These are phyloP conservation scores for Amanita muscaria DNA, from an alignment of 768 basidiomycete species.

Conservation along the genomic window DNA sequence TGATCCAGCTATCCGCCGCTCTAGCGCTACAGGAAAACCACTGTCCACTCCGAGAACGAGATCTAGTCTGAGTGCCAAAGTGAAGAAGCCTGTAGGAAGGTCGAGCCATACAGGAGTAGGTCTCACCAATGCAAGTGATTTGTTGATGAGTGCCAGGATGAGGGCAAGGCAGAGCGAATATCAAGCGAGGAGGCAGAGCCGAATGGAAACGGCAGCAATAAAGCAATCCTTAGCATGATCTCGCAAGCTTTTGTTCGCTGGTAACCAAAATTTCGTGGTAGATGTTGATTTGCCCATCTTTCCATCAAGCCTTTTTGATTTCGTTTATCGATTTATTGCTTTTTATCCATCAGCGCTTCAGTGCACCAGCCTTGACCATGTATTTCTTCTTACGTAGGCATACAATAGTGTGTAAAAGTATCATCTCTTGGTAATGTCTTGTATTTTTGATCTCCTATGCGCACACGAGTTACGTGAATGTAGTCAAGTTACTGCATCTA, in stretches of 20 bases:
- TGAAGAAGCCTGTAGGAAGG: slow-evolving; percentile 24
- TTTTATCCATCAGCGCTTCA: neutral
- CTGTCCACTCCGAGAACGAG: slow-evolving; percentile 21
- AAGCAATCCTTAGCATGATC: too few species aligned
- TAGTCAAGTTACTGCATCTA: slow-evolving; percentile 43
- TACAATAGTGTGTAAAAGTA: slow-evolving; percentile 4
- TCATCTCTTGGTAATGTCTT: slow-evolving; percentile 3
- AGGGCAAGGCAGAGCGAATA: slow-evolving; percentile 69
- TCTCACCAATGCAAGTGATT: slow-evolving; percentile 21
- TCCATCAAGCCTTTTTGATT: too few species aligned
- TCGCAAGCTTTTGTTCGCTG: too few species aligned
- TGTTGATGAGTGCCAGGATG: slow-evolving; percentile 63
- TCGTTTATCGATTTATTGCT: too few species aligned
- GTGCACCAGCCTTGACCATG: neutral
- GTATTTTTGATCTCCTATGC: neutral
- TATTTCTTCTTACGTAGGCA: slow-evolving; percentile 3
- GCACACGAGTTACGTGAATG: slow-evolving; percentile 31
- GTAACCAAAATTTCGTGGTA: too few species aligned
- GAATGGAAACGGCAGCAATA: slow-evolving; percentile 17
- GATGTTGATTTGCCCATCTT: too few species aligned
- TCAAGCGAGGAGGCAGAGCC: slow-evolving; percentile 46
- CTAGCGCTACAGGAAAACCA: slow-evolving; percentile 10
- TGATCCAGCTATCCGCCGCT: neutral
- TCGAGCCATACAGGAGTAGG: slow-evolving; percentile 21
- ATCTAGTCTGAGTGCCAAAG: slow-evolving; percentile 47